Evolutionary conservation across 2,329 filamentous ascomycete species (phyloP).

Genomic region (Cladophialophora psammophila): DNA sequence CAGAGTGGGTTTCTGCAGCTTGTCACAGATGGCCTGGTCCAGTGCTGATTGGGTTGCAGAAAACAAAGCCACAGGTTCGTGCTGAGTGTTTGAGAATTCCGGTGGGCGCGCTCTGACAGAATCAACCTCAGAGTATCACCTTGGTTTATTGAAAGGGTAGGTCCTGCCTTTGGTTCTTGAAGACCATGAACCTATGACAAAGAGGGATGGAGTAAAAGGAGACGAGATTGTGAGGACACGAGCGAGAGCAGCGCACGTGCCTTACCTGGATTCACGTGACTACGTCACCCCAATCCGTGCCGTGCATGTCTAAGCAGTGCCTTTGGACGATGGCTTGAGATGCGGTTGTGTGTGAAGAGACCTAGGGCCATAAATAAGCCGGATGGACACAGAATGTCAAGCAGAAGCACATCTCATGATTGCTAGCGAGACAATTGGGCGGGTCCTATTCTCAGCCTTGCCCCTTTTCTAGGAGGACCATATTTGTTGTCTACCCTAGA

Average conservation of each 20-base stretch:
- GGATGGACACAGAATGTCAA: not conserved
- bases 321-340: not conserved
- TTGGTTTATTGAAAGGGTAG: slow-evolving; percentile 96
- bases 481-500: not conserved
- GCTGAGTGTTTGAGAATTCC: slow-evolving; percentile 14
- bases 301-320: not conserved
- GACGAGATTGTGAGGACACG: not conserved
- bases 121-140: slow-evolving; percentile 80
- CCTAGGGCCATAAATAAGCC: not conserved
- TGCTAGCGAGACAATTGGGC: not conserved
- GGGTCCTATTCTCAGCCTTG: not conserved
- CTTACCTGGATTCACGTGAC: not conserved
- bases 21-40: slow-evolving; percentile 20
- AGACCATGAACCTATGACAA: not conserved
- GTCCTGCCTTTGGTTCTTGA: slow-evolving; percentile 36
- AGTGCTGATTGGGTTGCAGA: slow-evolving; percentile 62
- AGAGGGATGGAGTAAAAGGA: not conserved
- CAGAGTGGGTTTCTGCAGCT: slow-evolving; percentile 73
- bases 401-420: not conserved
- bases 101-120: slow-evolving; percentile 45
- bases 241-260: not conserved
- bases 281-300: not conserved
- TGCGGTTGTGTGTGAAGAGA: not conserved
- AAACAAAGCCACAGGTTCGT: slow-evolving; percentile 96
- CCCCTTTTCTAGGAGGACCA: not conserved